Evolutionary conservation across 345 rosid genomes (phyloP).

Genomic region (Crucihimalaya himalaica): DNA sequence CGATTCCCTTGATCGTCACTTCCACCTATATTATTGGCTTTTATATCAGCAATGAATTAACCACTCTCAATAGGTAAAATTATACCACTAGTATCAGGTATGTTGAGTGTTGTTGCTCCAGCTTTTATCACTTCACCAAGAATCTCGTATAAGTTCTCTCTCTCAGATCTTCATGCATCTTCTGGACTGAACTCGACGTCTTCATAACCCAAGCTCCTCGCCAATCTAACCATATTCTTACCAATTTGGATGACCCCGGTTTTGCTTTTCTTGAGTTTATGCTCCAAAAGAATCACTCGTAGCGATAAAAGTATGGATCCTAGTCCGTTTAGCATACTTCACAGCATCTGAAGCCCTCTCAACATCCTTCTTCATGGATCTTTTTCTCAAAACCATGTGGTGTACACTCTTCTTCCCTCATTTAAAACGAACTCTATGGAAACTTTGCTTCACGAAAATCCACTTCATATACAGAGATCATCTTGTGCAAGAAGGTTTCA

Average conservation of each 20-base stretch:
- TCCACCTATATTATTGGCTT: slow-evolving; percentile 87
- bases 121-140: slow-evolving; percentile 94
- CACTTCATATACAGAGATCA: too few species aligned
- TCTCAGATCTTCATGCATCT: slow-evolving; percentile 97
- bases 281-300: slow-evolving; percentile 88
- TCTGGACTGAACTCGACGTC: slow-evolving; percentile 96
- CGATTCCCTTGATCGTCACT: slow-evolving; percentile 95
- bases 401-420: too few species aligned
- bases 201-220: slow-evolving; percentile 82
- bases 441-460: too few species aligned
- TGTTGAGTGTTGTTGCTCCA: slow-evolving; percentile 92
- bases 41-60: slow-evolving; percentile 79
- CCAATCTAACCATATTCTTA: slow-evolving; percentile 64
- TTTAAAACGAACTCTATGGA: too few species aligned
- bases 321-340: slow-evolving; percentile 70
- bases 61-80: slow-evolving; percentile 81
- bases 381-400: too few species aligned
- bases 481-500: too few species aligned
- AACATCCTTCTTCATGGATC: slow-evolving; percentile 79
- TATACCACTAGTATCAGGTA: slow-evolving; percentile 96
- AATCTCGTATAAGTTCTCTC: slow-evolving; percentile 72
- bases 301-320: slow-evolving; percentile 89
- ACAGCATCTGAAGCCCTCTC: slow-evolving; percentile 88
- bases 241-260: slow-evolving; percentile 77
- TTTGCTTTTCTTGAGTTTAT: slow-evolving; percentile 74